These are phyloP conservation scores for Xylaria multiplex DNA, from an alignment of 2,329 filamentous ascomycete species.

Conservation along the genomic window DNA sequence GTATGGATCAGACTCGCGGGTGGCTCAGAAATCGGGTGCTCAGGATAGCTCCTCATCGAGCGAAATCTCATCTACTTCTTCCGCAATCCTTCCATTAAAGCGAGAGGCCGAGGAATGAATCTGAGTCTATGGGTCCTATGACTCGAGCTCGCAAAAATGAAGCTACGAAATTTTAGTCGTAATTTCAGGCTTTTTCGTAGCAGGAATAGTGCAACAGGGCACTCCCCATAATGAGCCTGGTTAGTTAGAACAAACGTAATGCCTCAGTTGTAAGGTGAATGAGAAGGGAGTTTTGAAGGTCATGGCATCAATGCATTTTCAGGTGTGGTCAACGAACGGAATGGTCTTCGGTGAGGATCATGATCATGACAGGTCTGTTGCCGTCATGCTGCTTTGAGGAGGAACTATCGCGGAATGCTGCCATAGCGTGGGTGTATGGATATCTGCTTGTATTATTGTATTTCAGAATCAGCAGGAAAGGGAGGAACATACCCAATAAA, in stretches of 20 bases:
- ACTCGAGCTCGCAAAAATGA: constrained; percentile 31
- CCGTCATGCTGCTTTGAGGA: background rate
- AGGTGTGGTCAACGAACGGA: constrained; percentile 16
- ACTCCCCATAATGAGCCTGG: background rate
- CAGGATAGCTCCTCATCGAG: constrained; percentile 4
- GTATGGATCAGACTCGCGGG: background rate
- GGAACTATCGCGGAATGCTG: constrained; percentile 3
- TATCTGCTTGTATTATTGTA: constrained; percentile 24
- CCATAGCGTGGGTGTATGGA: constrained; percentile 27
- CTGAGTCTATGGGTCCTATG: constrained; percentile 27
- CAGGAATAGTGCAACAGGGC: background rate
- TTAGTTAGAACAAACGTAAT: constrained; percentile 3
- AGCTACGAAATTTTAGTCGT: constrained; percentile 11
- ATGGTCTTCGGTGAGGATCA: background rate
- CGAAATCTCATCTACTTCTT: constrained; percentile 9
- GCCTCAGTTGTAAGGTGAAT: constrained; percentile 8
- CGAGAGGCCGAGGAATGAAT: constrained; percentile 25
- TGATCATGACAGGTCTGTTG: constrained; percentile 1
- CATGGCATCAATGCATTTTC: constrained; percentile 38
- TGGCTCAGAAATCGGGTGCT: background rate
- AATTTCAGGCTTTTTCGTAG: background rate
- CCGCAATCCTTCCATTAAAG: constrained; percentile 29
- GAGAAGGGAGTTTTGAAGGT: constrained; percentile 13
- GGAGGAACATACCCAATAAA: constrained; percentile 34
- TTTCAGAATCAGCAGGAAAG: constrained; percentile 23